A percentile compares a stretch with the other conserved stretches of the same genome.
These are phyloP conservation scores for Mycena chlorophos DNA, from an alignment of 768 basidiomycete species.

Conservation along the genomic window DNA sequence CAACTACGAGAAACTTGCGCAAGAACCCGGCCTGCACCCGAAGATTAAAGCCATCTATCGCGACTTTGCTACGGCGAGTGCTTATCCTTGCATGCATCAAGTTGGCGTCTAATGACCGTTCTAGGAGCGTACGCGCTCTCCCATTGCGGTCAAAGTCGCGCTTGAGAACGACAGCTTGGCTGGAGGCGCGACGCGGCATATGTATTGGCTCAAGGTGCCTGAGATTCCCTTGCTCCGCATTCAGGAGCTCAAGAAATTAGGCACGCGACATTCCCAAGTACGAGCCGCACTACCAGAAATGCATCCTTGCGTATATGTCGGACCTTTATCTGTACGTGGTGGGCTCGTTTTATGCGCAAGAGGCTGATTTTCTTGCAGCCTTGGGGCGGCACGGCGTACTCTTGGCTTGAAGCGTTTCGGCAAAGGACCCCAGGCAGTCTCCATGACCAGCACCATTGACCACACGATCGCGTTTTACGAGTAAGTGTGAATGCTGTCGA, in stretches of 20 bases:
- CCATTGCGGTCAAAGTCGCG: slow-evolving; percentile 64
- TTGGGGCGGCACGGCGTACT: slow-evolving; percentile 52
- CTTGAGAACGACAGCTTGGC: slow-evolving; percentile 38
- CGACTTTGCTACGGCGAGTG: slow-evolving; percentile 32
- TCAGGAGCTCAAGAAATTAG: too few relatives aligned
- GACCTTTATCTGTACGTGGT: slow-evolving; percentile 71
- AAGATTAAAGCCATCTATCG: slow-evolving; percentile 35
- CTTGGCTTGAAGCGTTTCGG: slow-evolving; percentile 53
- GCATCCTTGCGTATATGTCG: slow-evolving; percentile 77
- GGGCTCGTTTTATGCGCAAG: background rate
- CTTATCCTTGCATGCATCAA: background rate
- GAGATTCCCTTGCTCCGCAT: too few relatives aligned
- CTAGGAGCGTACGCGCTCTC: slow-evolving; percentile 68
- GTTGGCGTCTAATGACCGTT: background rate
- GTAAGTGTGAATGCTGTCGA: slow-evolving; percentile 37
- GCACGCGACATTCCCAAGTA: slow-evolving; percentile 67
- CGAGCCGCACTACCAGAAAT: slow-evolving; percentile 79
- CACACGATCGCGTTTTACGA: slow-evolving; percentile 81
- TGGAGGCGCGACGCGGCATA: slow-evolving; percentile 44
- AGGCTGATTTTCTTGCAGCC: slow-evolving; percentile 39
- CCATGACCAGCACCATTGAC: slow-evolving; percentile 52
- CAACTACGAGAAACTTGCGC: slow-evolving; percentile 32
- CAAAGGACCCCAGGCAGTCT: slow-evolving; percentile 49
- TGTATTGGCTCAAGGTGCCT: slow-evolving; percentile 82
- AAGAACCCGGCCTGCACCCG: slow-evolving; percentile 35